Evolutionary conservation across 1,284 basidiomycete genomes (phyloP).

Genomic region (Tilletiaria anomala): DNA sequence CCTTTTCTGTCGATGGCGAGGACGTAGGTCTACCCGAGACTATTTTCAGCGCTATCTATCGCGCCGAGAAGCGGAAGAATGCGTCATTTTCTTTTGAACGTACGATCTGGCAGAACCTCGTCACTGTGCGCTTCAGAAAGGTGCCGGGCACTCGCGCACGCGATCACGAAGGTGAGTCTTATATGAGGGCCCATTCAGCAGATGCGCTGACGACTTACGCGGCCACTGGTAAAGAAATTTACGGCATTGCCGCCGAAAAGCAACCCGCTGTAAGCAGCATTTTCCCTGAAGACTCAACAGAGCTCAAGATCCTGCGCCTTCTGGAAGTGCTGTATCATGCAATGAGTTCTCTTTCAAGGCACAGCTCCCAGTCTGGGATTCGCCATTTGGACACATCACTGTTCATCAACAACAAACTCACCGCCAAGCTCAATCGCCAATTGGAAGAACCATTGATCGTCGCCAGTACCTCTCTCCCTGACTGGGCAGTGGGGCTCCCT

Average conservation of each 20-base stretch:
- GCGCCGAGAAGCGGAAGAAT: conserved; percentile 52
- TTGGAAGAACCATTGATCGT: conserved; percentile 98
- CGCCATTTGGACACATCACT: conserved; percentile 58
- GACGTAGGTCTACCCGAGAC: conserved; percentile 71
- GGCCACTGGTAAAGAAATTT: background rate
- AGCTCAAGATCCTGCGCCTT: conserved; percentile 47
- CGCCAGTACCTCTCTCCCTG: conserved; percentile 85
- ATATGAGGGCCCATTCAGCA: background rate
- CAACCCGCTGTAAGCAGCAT: background rate
- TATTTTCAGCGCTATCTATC: conserved; percentile 87
- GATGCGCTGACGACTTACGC: background rate
- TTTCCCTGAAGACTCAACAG: background rate
- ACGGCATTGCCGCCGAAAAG: background rate
- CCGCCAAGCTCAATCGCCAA: conserved; percentile 93
- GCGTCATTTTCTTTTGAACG: conserved; percentile 30
- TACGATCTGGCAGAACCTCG: conserved; percentile 73
- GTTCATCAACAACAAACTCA: conserved; percentile 95
- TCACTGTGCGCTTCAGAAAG: conserved; percentile 84
- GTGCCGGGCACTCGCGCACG: conserved; percentile 51
- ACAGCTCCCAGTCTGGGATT: conserved; percentile 41
- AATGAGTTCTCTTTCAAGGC: conserved; percentile 4
- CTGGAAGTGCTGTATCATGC: conserved; percentile 9
- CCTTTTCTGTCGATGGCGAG: conserved; percentile 81
- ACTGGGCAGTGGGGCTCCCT: conserved; percentile 88
- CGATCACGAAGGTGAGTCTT: background rate